Evolutionary conservation across 2,329 filamentous ascomycete species (phyloP).

Genomic region (Emergomyces pasteurianus): DNA sequence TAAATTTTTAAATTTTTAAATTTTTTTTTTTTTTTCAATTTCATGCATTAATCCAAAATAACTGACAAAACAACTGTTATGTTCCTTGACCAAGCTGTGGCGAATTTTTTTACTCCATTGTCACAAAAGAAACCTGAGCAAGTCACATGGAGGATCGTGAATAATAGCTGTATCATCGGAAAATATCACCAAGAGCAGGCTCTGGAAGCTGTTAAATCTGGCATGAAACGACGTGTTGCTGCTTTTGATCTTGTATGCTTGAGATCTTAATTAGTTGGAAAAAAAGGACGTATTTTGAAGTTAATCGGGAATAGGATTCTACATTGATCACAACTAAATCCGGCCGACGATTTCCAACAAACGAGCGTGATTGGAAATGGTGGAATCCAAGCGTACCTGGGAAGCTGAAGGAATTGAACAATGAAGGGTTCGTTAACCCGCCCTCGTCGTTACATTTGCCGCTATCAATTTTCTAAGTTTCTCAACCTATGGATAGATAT

Average conservation of each 20-base stretch:
- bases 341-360: conserved; percentile 63
- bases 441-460: neutral
- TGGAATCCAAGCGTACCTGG: conserved; percentile 63
- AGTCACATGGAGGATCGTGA: conserved; percentile 56
- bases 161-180: conserved; percentile 64
- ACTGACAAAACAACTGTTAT: neutral
- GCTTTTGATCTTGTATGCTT: conserved; percentile 36
- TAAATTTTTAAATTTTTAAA: neutral
- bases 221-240: conserved; percentile 25
- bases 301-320: conserved; percentile 51
- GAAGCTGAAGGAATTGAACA: conserved; percentile 54
- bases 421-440: conserved; percentile 46
- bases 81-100: conserved; percentile 37
- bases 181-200: conserved; percentile 39
- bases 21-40: neutral
- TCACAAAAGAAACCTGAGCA: conserved; percentile 75
- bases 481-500: conserved; percentile 43
- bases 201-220: conserved; percentile 1
- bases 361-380: conserved; percentile 83
- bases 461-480: conserved; percentile 6
- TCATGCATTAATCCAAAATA: conserved; percentile 7
- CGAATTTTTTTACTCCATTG: conserved; percentile 75
- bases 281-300: neutral
- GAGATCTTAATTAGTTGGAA: neutral
- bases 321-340: conserved; percentile 73